Evolutionary conservation across 73 alveolate species (phyloP).

Genomic region (Blepharisma japonicum): DNA sequence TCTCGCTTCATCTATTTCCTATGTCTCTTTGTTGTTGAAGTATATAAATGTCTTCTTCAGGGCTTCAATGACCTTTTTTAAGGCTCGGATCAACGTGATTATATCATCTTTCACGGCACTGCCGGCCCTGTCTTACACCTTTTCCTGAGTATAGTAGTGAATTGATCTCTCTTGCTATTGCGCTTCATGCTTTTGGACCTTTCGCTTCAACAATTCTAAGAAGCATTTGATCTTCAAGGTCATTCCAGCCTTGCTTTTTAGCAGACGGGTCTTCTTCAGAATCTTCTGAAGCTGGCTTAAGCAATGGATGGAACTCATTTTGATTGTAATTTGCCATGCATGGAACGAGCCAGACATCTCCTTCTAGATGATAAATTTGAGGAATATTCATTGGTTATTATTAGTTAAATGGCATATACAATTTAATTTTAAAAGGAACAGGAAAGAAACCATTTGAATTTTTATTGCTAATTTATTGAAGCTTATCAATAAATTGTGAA

Average conservation of each 20-base stretch:
- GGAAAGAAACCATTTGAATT: no score
- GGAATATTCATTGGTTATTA: no score
- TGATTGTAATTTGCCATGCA: constrained; percentile 14
- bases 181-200: constrained; percentile 51
- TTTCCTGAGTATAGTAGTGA: constrained; percentile 15
- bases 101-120: constrained; percentile 84
- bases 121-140: constrained; percentile 66
- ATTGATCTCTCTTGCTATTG: constrained; percentile 46
- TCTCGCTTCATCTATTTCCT: constrained; percentile 86
- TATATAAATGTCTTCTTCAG: constrained; percentile 68
- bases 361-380: constrained; percentile 16
- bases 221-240: constrained; percentile 34
- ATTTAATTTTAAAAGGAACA: no score
- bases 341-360: constrained; percentile 27
- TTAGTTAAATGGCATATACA: no score
- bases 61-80: constrained; percentile 69
- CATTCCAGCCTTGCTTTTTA: constrained; percentile 35
- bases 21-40: constrained; percentile 61
- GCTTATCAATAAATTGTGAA: no score
- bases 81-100: constrained; percentile 76
- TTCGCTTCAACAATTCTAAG: constrained; percentile 28
- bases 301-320: constrained; percentile 19
- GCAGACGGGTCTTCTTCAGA: background rate
- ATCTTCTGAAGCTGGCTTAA: constrained; percentile 4
- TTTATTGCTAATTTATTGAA: no score